phyloP scores from a whole-genome alignment of 345 rosid genomes.

The Aquilaria sinensis region DNA sequence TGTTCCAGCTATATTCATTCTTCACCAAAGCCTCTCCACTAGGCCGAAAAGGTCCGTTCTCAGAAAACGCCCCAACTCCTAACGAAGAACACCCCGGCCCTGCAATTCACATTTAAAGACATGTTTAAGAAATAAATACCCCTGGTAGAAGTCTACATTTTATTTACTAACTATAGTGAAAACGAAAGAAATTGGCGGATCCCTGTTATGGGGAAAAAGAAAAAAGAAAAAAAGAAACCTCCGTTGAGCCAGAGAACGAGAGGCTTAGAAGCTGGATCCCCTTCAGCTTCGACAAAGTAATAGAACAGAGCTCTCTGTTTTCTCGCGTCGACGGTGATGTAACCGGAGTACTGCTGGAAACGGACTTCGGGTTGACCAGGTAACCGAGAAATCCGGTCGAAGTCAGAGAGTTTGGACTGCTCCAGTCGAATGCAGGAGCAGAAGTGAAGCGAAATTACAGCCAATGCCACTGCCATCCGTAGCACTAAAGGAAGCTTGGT shows the following conservation, averaged over 20 bases:
- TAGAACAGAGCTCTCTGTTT: slow-evolving; percentile 82
- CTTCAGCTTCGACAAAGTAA: slow-evolving; percentile 92
- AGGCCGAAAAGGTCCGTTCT: slow-evolving; percentile 97
- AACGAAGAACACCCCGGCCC: slow-evolving; percentile 99
- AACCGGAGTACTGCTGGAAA: slow-evolving; percentile 82
- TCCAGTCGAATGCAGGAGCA: slow-evolving; percentile 19
- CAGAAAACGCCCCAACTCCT: slow-evolving; percentile 97
- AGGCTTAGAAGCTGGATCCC: slow-evolving; percentile 67
- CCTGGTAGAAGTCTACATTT: not conserved
- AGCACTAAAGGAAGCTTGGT: slow-evolving; percentile 20
- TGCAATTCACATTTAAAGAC: slow-evolving; percentile 14
- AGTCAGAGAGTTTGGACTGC: slow-evolving; percentile 23
- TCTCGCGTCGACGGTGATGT: slow-evolving; percentile 66
- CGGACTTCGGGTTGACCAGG: slow-evolving; percentile 88
- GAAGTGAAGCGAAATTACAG: slow-evolving; percentile 27
- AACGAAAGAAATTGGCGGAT: no score
- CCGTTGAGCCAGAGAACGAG: slow-evolving; percentile 99
- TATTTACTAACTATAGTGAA: no score
- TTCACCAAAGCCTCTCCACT: slow-evolving; percentile 62
- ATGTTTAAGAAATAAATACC: slow-evolving; percentile 1
- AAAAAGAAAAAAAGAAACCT: slow-evolving; percentile 32
- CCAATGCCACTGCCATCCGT: slow-evolving; percentile 33
- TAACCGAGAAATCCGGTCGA: slow-evolving; percentile 45
- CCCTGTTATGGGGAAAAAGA: not conserved
- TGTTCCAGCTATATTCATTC: slow-evolving; percentile 91